Conservation (phyloP, 345 rosid species). For the Lenwebbia sp. region DNA sequence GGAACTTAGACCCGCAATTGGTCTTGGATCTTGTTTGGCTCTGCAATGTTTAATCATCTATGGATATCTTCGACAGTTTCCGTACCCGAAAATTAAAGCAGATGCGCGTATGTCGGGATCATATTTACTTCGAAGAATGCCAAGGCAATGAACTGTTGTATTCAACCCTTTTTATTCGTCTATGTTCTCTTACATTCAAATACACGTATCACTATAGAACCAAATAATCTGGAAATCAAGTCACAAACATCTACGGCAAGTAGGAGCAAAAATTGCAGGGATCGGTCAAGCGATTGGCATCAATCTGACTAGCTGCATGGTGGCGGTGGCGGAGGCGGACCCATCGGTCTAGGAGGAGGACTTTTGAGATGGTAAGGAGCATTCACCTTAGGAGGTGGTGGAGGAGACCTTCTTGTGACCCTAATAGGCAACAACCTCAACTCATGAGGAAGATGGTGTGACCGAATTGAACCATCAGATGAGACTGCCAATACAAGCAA, state of each 20-base stretch:
- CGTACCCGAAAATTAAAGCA: background rate
- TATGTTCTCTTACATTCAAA: background rate
- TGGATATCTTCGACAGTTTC: background rate
- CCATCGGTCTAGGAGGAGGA: background rate
- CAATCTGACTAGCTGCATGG: background rate
- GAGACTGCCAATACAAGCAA: background rate
- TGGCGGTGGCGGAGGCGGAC: background rate
- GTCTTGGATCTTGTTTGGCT: background rate
- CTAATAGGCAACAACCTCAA: background rate
- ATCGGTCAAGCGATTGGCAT: background rate
- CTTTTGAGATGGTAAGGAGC: background rate
- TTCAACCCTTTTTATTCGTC: background rate
- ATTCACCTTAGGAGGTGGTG: background rate
- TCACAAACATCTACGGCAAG: background rate
- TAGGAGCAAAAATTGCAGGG: background rate
- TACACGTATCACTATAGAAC: background rate
- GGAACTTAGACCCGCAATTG: background rate
- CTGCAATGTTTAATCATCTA: background rate
- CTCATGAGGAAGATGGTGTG: background rate
- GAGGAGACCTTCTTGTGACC: background rate
- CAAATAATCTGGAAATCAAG: background rate
- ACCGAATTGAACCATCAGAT: background rate
- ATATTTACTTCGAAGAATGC: background rate
- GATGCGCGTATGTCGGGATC: background rate
- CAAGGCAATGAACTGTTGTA: background rate